Evolutionary conservation across 805 yeast species (phyloP), one percentile per base, ranked within the genome.

Genomic region (Komagataella pastoris): DNA sequence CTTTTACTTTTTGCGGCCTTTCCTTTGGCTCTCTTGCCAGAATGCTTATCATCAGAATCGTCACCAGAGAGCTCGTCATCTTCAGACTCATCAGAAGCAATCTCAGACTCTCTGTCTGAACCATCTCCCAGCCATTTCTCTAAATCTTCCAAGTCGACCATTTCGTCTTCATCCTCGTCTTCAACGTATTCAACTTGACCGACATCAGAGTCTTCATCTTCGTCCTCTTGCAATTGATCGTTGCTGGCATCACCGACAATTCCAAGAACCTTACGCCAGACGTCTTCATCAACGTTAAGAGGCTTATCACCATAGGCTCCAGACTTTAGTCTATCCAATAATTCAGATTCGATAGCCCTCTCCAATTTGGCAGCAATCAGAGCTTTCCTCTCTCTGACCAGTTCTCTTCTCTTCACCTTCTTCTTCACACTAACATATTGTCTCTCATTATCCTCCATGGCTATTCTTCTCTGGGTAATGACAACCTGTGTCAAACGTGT

Each of bases 231-330:
- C 54, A 57, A n/a, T 56, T 85, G 91, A 59, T 83, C 85, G 53
- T 83, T 82, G 51, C 76, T 77, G 47, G 69, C 69, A 24, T 70
- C 69, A 52, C 73, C 82, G 58, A 77, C 77, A 56, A 72, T 76
- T 55, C 90, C 89, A 72, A 93, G 78, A 21, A 93, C 95, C 72
- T 83, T 87, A 76, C 85, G 84, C 99, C 99, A 93, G 54, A 93
- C 81, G 69, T 83, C 83, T 62, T 91, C 97, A 61, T 93, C 98
- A 44, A 93, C 98, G 62, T 93, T 93, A 64, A 93, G 74, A 52
- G 99, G 99, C 67, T 91, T 88, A 64, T 93, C 98, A 57, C 99
- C 99, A 65, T 93, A 93, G 2, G 98, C 98, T 55, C 99, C 99
- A 62, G 91, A 82, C 80, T 93, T 93, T 63, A 93, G 78, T 68